A percentile compares a stretch with the other conserved stretches of the same genome.
These are phyloP conservation scores for Hippophae gyantsensis DNA, from an alignment of 306 rosid species.

Conservation along the genomic window DNA sequence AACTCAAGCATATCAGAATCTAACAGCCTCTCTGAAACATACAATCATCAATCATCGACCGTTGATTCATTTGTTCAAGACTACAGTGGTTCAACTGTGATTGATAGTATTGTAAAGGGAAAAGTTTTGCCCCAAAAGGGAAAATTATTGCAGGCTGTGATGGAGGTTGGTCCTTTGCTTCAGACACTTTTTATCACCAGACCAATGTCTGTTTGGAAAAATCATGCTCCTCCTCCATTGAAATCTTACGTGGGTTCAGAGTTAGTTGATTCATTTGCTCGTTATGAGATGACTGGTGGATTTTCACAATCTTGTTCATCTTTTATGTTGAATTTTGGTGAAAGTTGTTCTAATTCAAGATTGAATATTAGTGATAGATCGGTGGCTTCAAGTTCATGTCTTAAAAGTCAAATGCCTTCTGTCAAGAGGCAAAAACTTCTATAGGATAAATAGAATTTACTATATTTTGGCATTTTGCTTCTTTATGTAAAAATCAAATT, in stretches of 20 bases:
- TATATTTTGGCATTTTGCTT: neutral
- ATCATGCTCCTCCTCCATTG: slow-evolving; percentile 48
- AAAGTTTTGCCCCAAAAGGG: slow-evolving; percentile 56
- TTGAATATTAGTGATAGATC: slow-evolving; percentile 16
- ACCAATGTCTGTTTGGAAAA: slow-evolving; percentile 63
- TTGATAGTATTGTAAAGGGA: slow-evolving; percentile 34
- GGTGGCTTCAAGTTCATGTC: slow-evolving; percentile 20
- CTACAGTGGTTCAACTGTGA: slow-evolving; percentile 11
- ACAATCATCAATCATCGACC: slow-evolving; percentile 44
- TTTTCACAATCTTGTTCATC: slow-evolving; percentile 47
- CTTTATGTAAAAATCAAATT: slow-evolving; percentile 5
- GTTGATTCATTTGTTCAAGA: slow-evolving; percentile 54
- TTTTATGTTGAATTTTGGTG: slow-evolving; percentile 39
- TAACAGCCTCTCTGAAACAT: slow-evolving; percentile 37
- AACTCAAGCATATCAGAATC: slow-evolving; percentile 47
- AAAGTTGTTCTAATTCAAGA: slow-evolving; percentile 21
- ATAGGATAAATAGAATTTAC: slow-evolving; percentile 3
- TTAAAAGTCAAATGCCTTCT: slow-evolving; percentile 17
- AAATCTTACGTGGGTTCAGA: neutral
- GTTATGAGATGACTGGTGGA: slow-evolving; percentile 15
- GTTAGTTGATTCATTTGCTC: slow-evolving; percentile 12
- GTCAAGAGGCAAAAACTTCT: slow-evolving; percentile 46
- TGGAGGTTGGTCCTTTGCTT: slow-evolving; percentile 59
- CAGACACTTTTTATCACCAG: slow-evolving; percentile 48
- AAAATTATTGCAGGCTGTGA: slow-evolving; percentile 49